These are phyloP conservation scores for Penicillium parvum DNA, from an alignment of 495 filamentous ascomycete genomes.

Conservation along the genomic window DNA sequence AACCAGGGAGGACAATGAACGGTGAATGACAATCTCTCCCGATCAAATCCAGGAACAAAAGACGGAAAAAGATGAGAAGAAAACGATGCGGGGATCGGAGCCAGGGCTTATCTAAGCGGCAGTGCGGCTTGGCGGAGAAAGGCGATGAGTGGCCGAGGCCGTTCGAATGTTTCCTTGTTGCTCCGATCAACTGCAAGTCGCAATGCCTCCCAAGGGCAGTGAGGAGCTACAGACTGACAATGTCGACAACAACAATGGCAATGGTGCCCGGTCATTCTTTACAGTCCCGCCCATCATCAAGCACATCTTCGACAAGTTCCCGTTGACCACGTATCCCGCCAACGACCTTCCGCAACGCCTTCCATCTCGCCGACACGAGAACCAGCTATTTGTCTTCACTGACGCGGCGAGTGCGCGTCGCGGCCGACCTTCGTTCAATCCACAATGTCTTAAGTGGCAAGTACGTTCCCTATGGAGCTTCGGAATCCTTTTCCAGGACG, in stretches of 20 bases:
- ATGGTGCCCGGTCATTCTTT: conserved; percentile 42
- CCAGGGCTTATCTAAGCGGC: conserved; percentile 10
- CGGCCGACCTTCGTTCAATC: conserved; percentile 80
- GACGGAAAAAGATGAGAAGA: conserved; percentile 3
- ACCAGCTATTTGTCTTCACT: conserved; percentile 75
- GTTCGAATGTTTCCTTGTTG: conserved; percentile 6
- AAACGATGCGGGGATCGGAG: conserved; percentile 12
- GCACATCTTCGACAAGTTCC: conserved; percentile 77
- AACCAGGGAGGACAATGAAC: conserved; percentile 4
- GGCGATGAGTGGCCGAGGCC: conserved; percentile 5
- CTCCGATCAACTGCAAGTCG: conserved; percentile 7
- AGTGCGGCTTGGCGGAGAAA: conserved; percentile 6
- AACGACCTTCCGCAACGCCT: conserved; percentile 70
- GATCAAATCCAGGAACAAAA: not conserved
- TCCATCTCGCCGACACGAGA: conserved; percentile 40
- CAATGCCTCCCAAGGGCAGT: conserved; percentile 33
- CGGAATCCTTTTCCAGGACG: not conserved
- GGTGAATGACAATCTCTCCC: not conserved
- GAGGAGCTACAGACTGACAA: conserved; percentile 23
- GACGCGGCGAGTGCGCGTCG: conserved; percentile 56
- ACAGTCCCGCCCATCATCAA: conserved; percentile 72
- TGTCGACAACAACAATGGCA: not conserved
- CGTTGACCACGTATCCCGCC: conserved; percentile 69
- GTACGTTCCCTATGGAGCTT: conserved; percentile 44
- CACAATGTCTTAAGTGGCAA: conserved; percentile 95